phyloP scores from a whole-genome alignment of 306 rosid genomes.

The Pterocarpus macrocarpus region DNA sequence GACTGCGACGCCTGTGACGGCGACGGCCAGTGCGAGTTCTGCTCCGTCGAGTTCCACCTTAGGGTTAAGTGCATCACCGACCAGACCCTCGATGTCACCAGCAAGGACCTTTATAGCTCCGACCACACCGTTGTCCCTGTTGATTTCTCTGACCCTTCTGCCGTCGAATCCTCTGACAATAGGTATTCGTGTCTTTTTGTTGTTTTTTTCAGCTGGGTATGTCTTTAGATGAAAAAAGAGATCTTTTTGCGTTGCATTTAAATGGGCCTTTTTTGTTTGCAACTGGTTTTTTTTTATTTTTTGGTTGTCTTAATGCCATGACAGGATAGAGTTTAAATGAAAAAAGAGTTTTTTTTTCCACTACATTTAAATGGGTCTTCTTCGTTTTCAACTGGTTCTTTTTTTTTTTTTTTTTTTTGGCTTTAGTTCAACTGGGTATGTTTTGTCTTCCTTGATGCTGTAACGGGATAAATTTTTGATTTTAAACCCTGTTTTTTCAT shows the following conservation, averaged over 20 bases:
- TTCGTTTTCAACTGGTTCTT: neutral
- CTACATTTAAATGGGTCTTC: neutral
- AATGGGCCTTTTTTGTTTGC: neutral
- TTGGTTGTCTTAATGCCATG: too few relatives aligned
- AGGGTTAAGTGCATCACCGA: constrained; percentile 80
- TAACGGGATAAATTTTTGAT: neutral
- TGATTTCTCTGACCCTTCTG: constrained; percentile 72
- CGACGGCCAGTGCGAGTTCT: constrained; percentile 96
- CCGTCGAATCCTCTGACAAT: constrained; percentile 58
- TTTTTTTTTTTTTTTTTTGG: neutral
- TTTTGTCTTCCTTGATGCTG: neutral
- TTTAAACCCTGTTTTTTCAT: too few relatives aligned
- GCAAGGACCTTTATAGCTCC: constrained; percentile 82
- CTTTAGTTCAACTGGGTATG: neutral
- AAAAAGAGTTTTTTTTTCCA: too few relatives aligned
- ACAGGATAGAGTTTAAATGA: too few relatives aligned
- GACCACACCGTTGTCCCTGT: constrained; percentile 96
- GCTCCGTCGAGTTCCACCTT: constrained; percentile 97
- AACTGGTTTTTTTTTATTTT: neutral
- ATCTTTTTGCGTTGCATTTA: neutral
- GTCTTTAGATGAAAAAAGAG: neutral
- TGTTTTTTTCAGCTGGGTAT: neutral
- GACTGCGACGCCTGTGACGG: constrained; percentile 99
- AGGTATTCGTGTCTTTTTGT: constrained; percentile 46
- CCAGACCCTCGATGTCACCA: constrained; percentile 85